A percentile compares a stretch with the other conserved stretches of the same genome.
Evolutionary conservation across 2,329 filamentous ascomycete species (phyloP).

Genomic region (Hypoxylon sp.): DNA sequence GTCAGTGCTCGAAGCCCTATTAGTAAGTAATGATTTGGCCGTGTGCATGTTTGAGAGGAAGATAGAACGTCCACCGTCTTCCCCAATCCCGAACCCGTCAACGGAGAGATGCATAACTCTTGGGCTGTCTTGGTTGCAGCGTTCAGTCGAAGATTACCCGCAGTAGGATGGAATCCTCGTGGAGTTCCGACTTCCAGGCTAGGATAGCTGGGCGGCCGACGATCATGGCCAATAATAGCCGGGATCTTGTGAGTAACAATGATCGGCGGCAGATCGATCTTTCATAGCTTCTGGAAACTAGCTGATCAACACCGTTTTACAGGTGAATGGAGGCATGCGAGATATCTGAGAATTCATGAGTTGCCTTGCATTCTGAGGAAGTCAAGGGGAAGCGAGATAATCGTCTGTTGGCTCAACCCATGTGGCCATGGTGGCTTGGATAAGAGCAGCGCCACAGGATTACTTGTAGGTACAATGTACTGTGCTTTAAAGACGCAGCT

Average conservation of each 20-base stretch:
- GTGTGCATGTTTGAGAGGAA: neutral
- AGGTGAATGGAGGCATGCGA: neutral
- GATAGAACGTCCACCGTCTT: neutral
- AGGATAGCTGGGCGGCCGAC: neutral
- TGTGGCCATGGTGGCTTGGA: no score
- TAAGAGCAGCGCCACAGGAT: slow-evolving; percentile 14
- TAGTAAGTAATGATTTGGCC: neutral
- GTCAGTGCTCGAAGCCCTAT: neutral
- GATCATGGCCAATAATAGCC: slow-evolving; percentile 18
- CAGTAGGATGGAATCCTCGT: neutral
- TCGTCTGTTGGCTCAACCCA: neutral
- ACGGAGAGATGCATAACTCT: neutral
- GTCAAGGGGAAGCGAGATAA: neutral
- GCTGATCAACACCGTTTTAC: neutral
- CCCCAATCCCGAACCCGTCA: neutral
- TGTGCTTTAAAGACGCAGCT: slow-evolving; percentile 14
- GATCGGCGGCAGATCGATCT: slow-evolving; percentile 3
- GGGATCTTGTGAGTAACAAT: slow-evolving; percentile 7
- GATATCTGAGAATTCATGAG: neutral
- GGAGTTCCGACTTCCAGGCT: neutral
- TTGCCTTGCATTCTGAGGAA: neutral
- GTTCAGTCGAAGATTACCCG: neutral
- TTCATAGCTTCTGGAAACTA: slow-evolving; percentile 7
- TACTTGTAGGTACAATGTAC: slow-evolving; percentile 3
- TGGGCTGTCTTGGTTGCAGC: neutral